These are phyloP conservation scores for Podospora australis DNA, from an alignment of 495 filamentous ascomycete genomes.

Conservation along the genomic window DNA sequence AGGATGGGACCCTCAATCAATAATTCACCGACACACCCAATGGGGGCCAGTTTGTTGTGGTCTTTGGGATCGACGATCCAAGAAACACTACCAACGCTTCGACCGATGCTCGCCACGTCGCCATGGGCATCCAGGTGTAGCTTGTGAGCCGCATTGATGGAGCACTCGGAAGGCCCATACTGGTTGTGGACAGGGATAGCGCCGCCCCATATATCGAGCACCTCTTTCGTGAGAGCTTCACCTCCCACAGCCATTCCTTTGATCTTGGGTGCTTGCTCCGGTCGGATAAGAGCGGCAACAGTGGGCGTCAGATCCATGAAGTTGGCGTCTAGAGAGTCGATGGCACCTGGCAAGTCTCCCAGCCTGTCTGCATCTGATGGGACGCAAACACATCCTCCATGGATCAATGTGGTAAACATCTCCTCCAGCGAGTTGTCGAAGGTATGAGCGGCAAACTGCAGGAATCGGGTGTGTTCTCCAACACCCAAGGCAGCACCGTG, in stretches of 20 bases:
- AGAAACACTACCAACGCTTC: slow-evolving; percentile 8
- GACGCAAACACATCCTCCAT: slow-evolving; percentile 28
- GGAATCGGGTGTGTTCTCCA: slow-evolving; percentile 30
- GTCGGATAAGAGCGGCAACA: slow-evolving; percentile 17
- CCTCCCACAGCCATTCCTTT: slow-evolving; percentile 22
- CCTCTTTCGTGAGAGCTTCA: slow-evolving; percentile 18
- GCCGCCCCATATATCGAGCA: slow-evolving; percentile 12
- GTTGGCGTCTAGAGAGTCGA: slow-evolving; percentile 14
- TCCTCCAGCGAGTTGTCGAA: slow-evolving; percentile 55
- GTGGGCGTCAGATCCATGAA: slow-evolving; percentile 23
- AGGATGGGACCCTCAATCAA: slow-evolving; percentile 58
- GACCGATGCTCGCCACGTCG: slow-evolving; percentile 18
- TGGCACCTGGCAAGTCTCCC: slow-evolving; percentile 8
- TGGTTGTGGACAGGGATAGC: slow-evolving; percentile 21
- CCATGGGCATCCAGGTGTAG: slow-evolving; percentile 6
- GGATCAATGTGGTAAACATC: slow-evolving; percentile 49
- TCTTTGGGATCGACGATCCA: slow-evolving; percentile 56
- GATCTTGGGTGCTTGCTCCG: slow-evolving; percentile 24
- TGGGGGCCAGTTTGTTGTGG: slow-evolving; percentile 51
- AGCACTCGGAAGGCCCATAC: slow-evolving; percentile 24
- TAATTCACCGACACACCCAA: slow-evolving; percentile 70
- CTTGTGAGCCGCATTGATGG: slow-evolving; percentile 18
- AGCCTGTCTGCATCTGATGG: slow-evolving; percentile 22
- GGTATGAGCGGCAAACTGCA: slow-evolving; percentile 55
- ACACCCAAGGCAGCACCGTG: slow-evolving; percentile 37